Conservation (phyloP, 202 grass and related monocot genomes). For the Hordeum pubiflorum region DNA sequence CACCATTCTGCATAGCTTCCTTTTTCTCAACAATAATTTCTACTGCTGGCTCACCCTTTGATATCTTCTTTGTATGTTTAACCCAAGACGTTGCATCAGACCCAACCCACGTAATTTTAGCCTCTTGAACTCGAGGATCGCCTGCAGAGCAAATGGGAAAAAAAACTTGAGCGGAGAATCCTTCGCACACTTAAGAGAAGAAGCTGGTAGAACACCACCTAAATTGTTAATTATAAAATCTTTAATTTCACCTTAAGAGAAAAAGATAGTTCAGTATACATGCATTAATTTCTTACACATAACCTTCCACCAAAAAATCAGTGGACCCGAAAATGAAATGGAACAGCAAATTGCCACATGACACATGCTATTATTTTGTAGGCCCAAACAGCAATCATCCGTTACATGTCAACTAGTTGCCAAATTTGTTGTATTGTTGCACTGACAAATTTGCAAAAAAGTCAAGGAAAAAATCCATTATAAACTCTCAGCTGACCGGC, state of each 20-base stretch:
- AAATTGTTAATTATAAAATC: not conserved
- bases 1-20: slow-evolving; percentile 47
- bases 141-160: slow-evolving; percentile 43
- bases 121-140: slow-evolving; percentile 68
- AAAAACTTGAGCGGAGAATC: slow-evolving; percentile 14
- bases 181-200: not conserved
- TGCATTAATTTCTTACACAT: not conserved
- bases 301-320: not conserved
- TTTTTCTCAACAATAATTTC: slow-evolving; percentile 77
- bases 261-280: not conserved
- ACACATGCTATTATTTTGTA: not conserved
- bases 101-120: slow-evolving; percentile 79
- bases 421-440: not conserved
- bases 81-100: slow-evolving; percentile 63
- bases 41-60: slow-evolving; percentile 65
- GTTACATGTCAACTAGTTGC: not conserved
- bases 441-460: not conserved
- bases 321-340: not conserved
- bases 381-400: not conserved
- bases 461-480: not conserved
- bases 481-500: not conserved
- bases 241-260: not conserved
- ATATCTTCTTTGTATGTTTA: slow-evolving; percentile 34
- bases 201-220: not conserved
- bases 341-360: not conserved